A percentile compares a stretch with the other conserved stretches of the same genome.
phyloP scores from a whole-genome alignment of 805 yeast species.

The Candida hispaniensis region DNA sequence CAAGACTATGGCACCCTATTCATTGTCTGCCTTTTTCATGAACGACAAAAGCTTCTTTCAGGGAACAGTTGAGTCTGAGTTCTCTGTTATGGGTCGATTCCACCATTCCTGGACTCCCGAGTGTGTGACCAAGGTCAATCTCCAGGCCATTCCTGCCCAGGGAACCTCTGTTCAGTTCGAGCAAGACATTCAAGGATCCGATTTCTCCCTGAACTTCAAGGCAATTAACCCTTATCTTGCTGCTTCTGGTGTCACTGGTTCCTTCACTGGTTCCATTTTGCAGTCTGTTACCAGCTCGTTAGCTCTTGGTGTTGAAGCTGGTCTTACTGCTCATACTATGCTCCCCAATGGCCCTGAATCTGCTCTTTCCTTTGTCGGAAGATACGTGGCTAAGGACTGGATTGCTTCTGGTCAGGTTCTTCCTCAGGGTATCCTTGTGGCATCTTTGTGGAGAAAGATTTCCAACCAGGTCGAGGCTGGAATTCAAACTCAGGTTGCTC shows the following conservation, averaged over 20 bases:
- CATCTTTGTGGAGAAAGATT: conserved; percentile 90
- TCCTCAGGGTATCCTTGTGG: conserved; percentile 81
- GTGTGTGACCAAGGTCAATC: conserved; percentile 69
- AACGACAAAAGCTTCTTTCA: conserved; percentile 76
- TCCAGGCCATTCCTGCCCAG: conserved; percentile 81
- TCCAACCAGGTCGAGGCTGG: conserved; percentile 73
- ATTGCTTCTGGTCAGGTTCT: conserved; percentile 87
- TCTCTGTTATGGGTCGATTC: conserved; percentile 75
- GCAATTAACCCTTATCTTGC: conserved; percentile 78
- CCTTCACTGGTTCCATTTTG: conserved; percentile 79
- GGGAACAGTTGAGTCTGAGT: conserved; percentile 84
- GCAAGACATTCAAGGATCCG: conserved; percentile 87
- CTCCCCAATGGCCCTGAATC: conserved; percentile 66
- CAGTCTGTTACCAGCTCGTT: conserved; percentile 79
- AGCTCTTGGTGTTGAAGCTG: conserved; percentile 84
- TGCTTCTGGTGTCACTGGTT: conserved; percentile 75
- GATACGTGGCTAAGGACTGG: conserved; percentile 85
- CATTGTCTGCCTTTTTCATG: conserved; percentile 82
- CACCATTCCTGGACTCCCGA: conserved; percentile 83
- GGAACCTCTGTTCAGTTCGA: conserved; percentile 92
- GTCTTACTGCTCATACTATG: conserved; percentile 58
- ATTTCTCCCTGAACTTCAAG: conserved; percentile 81
- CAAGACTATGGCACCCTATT: conserved; percentile 75
- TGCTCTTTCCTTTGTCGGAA: conserved; percentile 78
- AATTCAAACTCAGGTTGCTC: conserved; percentile 27